Evolutionary conservation across 2,329 filamentous ascomycete species (phyloP).

Genomic region (Xylaria sp.): DNA sequence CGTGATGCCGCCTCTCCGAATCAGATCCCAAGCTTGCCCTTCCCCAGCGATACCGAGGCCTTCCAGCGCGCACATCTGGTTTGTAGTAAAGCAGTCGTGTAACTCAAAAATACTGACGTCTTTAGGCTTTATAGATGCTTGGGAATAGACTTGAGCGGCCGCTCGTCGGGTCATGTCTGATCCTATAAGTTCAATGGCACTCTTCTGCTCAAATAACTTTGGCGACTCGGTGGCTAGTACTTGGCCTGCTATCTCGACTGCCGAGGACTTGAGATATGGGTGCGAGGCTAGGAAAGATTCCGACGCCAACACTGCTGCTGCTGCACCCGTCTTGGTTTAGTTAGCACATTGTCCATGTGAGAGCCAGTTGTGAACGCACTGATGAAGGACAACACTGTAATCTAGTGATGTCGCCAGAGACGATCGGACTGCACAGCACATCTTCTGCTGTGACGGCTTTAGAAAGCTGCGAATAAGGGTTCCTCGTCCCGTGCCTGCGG

Average conservation of each 20-base stretch:
- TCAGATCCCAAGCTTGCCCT: neutral
- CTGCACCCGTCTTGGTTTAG: neutral
- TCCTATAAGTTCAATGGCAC: neutral
- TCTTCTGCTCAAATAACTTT: neutral
- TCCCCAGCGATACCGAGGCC: neutral
- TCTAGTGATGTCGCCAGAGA: neutral
- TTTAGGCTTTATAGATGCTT: neutral
- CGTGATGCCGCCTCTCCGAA: neutral
- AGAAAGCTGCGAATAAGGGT: neutral
- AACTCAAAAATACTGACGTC: neutral
- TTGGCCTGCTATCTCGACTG: neutral
- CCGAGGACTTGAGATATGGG: neutral
- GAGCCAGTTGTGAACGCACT: neutral
- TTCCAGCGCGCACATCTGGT: neutral
- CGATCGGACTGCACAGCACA: neutral
- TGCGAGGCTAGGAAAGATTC: neutral
- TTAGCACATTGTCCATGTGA: neutral
- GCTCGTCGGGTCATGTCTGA: neutral
- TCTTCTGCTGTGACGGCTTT: neutral
- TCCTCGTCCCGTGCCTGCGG: neutral
- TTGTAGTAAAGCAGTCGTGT: neutral
- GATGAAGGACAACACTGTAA: neutral
- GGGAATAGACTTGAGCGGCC: neutral
- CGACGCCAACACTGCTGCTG: neutral
- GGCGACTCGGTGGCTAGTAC: neutral